phyloP scores from a whole-genome alignment of 1,284 basidiomycete genomes.

The Ustilago curta region DNA sequence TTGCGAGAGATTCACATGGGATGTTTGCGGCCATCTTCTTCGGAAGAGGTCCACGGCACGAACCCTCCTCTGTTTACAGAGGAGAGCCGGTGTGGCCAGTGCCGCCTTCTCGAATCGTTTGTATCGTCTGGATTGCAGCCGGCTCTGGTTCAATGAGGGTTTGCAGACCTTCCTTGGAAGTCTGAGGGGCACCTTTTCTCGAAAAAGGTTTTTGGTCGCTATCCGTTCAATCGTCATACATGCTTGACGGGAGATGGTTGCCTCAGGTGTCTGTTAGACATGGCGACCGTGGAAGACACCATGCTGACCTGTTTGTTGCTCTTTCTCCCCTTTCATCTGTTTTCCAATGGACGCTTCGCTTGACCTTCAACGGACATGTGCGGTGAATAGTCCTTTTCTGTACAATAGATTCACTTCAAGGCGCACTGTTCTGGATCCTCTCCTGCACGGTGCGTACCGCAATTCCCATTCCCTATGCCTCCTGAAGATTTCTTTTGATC shows the following conservation, averaged over 20 bases:
- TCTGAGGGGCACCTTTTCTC: conserved; percentile 58
- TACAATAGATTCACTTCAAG: conserved; percentile 51
- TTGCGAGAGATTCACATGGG: conserved; percentile 64
- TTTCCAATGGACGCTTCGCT: conserved; percentile 12
- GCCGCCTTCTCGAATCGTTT: conserved; percentile 62
- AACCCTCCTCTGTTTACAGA: conserved; percentile 64
- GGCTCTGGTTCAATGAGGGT: conserved; percentile 69
- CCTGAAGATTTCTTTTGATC: conserved; percentile 34
- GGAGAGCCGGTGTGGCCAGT: conserved; percentile 66
- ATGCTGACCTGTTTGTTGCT: conserved; percentile 18
- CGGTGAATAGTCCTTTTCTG: conserved; percentile 38
- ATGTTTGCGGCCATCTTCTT: conserved; percentile 59
- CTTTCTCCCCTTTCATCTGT: conserved; percentile 1
- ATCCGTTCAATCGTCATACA: conserved; percentile 11
- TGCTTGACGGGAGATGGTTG: conserved; percentile 8
- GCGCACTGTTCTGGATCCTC: conserved; percentile 53
- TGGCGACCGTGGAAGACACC: not conserved
- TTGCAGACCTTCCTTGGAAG: conserved; percentile 70
- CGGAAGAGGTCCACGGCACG: conserved; percentile 63
- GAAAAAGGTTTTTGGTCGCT: not conserved
- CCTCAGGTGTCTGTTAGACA: not conserved
- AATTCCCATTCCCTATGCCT: conserved; percentile 29
- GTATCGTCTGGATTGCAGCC: conserved; percentile 68
- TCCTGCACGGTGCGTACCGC: conserved; percentile 56
- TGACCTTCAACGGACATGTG: conserved; percentile 18